A percentile compares a stretch with the other conserved stretches of the same genome.
phyloP scores from a whole-genome alignment of 805 yeast genomes.

The Ogataea allantospora region DNA sequence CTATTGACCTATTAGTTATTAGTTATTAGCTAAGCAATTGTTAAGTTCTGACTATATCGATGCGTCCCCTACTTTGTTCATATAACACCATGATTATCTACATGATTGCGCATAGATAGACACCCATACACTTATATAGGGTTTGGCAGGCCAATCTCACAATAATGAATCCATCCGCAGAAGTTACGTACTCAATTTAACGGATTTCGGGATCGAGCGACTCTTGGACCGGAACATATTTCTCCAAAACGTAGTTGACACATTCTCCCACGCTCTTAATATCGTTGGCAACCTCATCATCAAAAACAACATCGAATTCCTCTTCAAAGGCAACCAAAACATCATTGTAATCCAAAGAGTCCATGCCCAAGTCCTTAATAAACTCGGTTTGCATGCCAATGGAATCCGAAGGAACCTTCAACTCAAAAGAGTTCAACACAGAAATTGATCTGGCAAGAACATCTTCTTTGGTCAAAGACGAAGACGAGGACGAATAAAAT shows the following conservation, averaged over 20 bases:
- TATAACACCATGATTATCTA: constrained; percentile 5
- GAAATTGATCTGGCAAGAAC: constrained; percentile 79
- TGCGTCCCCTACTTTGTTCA: too few relatives aligned
- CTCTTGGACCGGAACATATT: constrained; percentile 35
- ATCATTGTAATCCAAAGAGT: constrained; percentile 92
- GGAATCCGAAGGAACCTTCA: constrained; percentile 26
- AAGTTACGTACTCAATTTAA: too few relatives aligned
- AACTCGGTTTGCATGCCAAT: constrained; percentile 45
- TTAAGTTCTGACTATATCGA: too few relatives aligned
- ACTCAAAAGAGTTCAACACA: constrained; percentile 60
- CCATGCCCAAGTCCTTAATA: constrained; percentile 77
- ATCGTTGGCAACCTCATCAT: constrained; percentile 50
- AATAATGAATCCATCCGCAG: too few relatives aligned
- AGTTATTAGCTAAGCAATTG: too few relatives aligned
- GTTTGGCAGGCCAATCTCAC: too few relatives aligned
- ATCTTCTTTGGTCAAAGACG: constrained; percentile 71
- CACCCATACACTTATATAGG: too few relatives aligned
- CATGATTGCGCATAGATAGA: neutral
- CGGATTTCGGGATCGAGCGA: constrained; percentile 37
- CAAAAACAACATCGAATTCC: constrained; percentile 55
- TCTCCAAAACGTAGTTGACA: constrained; percentile 48
- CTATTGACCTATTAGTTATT: too few relatives aligned
- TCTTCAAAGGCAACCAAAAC: constrained; percentile 95
- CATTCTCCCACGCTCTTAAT: constrained; percentile 62
- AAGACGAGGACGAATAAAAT: constrained; percentile 41